A percentile compares a stretch with the other conserved stretches of the same genome.
phyloP scores from a whole-genome alignment of 768 basidiomycete genomes.

The Leccinum sublutescens region DNA sequence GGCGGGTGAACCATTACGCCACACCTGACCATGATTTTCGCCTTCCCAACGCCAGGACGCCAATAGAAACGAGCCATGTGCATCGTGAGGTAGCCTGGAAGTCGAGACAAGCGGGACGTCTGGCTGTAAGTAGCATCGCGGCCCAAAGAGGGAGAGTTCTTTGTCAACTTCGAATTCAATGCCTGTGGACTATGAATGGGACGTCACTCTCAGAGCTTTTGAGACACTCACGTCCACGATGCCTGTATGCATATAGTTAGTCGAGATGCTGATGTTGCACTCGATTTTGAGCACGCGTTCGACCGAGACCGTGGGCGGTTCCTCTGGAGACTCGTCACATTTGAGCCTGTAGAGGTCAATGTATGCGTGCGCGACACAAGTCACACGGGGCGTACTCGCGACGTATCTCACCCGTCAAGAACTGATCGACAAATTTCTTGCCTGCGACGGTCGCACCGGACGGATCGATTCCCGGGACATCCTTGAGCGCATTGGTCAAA shows the following conservation, averaged over 20 bases:
- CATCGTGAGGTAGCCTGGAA: constrained; percentile 83
- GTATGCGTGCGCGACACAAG: background rate
- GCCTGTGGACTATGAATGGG: constrained; percentile 47
- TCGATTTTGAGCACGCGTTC: constrained; percentile 87
- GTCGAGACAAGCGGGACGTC: constrained; percentile 74
- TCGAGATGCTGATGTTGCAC: constrained; percentile 84
- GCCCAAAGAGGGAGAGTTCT: constrained; percentile 74
- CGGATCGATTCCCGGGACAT: constrained; percentile 52
- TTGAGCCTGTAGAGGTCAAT: constrained; percentile 54
- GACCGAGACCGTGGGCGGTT: constrained; percentile 55
- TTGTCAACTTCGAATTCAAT: constrained; percentile 83
- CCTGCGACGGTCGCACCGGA: constrained; percentile 31
- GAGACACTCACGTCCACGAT: constrained; percentile 65
- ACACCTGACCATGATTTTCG: constrained; percentile 86
- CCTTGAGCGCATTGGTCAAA: constrained; percentile 31
- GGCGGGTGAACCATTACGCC: background rate
- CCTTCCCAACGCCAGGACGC: constrained; percentile 89
- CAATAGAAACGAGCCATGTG: constrained; percentile 98
- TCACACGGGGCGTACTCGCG: constrained; percentile 48
- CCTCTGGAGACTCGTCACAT: constrained; percentile 81
- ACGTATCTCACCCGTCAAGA: constrained; percentile 73
- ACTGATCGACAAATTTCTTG: constrained; percentile 75
- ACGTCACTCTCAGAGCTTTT: background rate
- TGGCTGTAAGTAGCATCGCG: constrained; percentile 82
- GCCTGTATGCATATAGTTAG: constrained; percentile 87